These are phyloP conservation scores for sweet orange (Citrus sinensis) DNA, from an alignment of 345 rosid species.

Conservation along the genomic window DVS_A1.0 CM039167.1:8730501-8731000, in stretches of 20 bases:
- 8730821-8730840: constrained; percentile 67
- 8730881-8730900: constrained; percentile 4
- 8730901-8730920: constrained; percentile 5
- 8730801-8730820: constrained; percentile 93
- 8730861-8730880: neutral
- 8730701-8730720: neutral
- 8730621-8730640: constrained; percentile 81
- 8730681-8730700: neutral
- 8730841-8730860: constrained; percentile 15
- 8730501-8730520: neutral
- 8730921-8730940: neutral
- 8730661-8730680: constrained; percentile 76
- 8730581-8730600: constrained; percentile 97
- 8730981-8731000: constrained; percentile 90
- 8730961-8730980: constrained; percentile 90
- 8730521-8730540: constrained; percentile 67
- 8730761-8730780: constrained; percentile 91
- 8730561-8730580: neutral
- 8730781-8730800: constrained; percentile 89
- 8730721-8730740: neutral
- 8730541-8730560: neutral
- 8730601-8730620: constrained; percentile 94
- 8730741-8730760: constrained; percentile 50
- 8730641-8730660: constrained; percentile 98
- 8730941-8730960: constrained; percentile 90